Evolutionary conservation across 495 filamentous ascomycete species (phyloP).

Genomic region (Aspergillus sclerotioniger): DNA sequence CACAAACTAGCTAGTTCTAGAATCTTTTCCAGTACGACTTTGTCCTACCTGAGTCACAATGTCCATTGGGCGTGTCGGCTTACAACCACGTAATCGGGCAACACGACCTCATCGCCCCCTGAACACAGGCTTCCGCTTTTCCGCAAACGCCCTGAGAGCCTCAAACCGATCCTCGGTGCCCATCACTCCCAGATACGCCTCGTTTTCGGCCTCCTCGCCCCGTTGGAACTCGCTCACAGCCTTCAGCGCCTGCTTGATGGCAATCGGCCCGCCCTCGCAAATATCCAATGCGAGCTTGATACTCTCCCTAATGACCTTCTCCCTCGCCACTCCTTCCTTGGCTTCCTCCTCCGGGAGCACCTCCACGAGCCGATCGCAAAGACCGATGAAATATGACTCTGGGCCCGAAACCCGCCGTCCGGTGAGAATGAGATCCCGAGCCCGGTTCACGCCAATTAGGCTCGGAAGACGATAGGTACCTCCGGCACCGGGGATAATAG

Average conservation of each 20-base stretch:
- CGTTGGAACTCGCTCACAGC: conserved; percentile 63
- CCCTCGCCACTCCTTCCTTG: conserved; percentile 53
- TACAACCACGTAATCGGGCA: not conserved
- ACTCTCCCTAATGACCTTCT: conserved; percentile 66
- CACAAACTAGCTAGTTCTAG: no score
- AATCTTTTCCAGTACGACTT: no score
- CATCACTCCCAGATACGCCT: conserved; percentile 75
- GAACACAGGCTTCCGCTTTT: conserved; percentile 88
- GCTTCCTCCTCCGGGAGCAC: conserved; percentile 57
- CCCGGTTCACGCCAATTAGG: conserved; percentile 70
- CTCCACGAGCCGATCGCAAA: conserved; percentile 81
- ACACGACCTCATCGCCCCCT: conserved; percentile 49
- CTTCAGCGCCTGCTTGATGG: conserved; percentile 66
- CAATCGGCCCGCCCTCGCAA: conserved; percentile 82
- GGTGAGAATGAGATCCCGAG: conserved; percentile 81
- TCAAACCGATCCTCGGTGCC: conserved; percentile 82
- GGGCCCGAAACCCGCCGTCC: conserved; percentile 72
- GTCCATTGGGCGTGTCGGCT: not conserved
- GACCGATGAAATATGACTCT: conserved; percentile 80
- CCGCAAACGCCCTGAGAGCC: conserved; percentile 80
- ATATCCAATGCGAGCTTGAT: conserved; percentile 77
- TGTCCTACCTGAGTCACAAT: not conserved
- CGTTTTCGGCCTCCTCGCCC: conserved; percentile 67
- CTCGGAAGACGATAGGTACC: conserved; percentile 82
- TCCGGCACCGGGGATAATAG: conserved; percentile 91